Base-by-base conservation (phyloP, 805 yeast genomes). In the Kodamaea fukazawae region DNA sequence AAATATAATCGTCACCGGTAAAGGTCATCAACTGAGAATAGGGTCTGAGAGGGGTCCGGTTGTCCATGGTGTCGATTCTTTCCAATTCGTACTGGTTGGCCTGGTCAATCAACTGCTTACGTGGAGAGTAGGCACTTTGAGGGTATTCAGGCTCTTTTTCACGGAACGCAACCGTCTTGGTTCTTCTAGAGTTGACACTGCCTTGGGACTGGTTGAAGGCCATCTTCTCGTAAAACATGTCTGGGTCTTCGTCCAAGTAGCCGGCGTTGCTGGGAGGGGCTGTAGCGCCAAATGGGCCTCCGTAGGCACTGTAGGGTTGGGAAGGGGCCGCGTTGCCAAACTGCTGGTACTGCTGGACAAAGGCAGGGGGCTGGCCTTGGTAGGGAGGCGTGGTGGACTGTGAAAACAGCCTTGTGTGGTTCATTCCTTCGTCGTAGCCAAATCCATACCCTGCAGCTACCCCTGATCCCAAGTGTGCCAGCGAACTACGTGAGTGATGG, bases 1-100 rank as follows among this genome's bases (percentile, higher is more conserved):
- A 62, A 45, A 54, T 49, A 45, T 70, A 70, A 45, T 69, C 60
- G 32, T 65, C 70, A 3, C 71, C 71, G 11, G 56, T 43, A 41
- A 54, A 63, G 8, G 59, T 52, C 39, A 55, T 31, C 36, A 50
- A 20, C 30, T 47, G 57, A 16, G 58, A 48, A 32, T 43, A 53
- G 1, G 57, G 57, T 34, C 60, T 43, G 41, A 55, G 44, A n/a
- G 50, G 49, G 22, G 33, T 40, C 25, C 15, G 15, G 40, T 42
- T 38, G 42, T 45, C 48, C 40, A 43, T 32, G 22, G 43, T 48
- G 16, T 48, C 53, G 38, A 49, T 44, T 10, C 48, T 31, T 23
- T 50, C 56, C 49, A 53, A 46, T 25, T 53, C 57, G 38, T 49
- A 52, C 31, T 50, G 53, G 34, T 47, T 44, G 11, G 42, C 32